phyloP scores from a whole-genome alignment of 2,329 filamentous ascomycete genomes.

The Trichoderma atroviride region DNA sequence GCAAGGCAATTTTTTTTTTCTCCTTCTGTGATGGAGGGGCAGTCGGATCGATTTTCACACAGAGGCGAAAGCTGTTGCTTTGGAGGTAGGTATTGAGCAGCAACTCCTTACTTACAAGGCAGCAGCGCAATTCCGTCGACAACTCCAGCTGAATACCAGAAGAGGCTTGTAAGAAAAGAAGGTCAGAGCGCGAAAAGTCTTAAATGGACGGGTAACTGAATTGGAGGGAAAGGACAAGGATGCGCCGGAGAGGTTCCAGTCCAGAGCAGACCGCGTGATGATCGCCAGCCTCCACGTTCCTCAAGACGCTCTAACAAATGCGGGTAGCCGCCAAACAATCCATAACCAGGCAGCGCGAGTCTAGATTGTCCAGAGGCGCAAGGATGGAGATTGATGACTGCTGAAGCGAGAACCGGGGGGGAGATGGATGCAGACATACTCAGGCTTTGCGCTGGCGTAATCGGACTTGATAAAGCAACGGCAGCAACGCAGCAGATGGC shows the following conservation, averaged over 20 bases:
- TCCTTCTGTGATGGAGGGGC: conserved; percentile 5
- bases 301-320: conserved; percentile 20
- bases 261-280: conserved; percentile 30
- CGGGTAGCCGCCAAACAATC: conserved; percentile 29
- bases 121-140: not conserved
- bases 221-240: not conserved
- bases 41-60: not conserved
- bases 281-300: conserved; percentile 23
- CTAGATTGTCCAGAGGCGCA: not conserved
- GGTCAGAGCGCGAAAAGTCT: not conserved
- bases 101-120: conserved; percentile 2
- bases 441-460: not conserved
- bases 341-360: conserved; percentile 8
- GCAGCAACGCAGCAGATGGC: not conserved
- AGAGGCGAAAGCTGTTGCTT: not conserved
- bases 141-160: not conserved
- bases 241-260: conserved; percentile 4
- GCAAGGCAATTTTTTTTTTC: conserved; percentile 5
- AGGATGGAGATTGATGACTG: conserved; percentile 4
- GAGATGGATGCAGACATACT: not conserved
- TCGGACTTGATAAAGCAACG: not conserved
- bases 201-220: not conserved
- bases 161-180: not conserved
- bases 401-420: conserved; percentile 1
- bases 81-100: not conserved